These are phyloP conservation scores for Agrostemma githago DNA, from an alignment of 148 eudicot genomes.

Conservation along the genomic window DNA sequence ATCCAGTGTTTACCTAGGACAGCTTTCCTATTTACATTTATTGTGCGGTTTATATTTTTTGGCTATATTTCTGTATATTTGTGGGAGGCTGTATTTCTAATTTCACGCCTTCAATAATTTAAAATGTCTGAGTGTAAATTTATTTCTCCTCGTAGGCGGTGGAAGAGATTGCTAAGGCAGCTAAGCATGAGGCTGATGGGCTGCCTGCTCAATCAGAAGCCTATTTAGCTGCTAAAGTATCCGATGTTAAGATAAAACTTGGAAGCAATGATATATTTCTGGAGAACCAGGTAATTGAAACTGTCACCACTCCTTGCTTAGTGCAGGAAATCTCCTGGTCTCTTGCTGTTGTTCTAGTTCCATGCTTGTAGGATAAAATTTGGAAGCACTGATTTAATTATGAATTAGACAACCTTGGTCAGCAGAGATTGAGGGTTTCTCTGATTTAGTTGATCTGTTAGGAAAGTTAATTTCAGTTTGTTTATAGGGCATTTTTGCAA, in stretches of 20 bases:
- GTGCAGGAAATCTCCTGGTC: not conserved
- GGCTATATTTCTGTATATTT: no score
- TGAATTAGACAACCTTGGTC: not conserved
- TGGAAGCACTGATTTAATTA: not conserved
- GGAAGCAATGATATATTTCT: conserved; percentile 18
- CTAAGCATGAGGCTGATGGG: conserved; percentile 60
- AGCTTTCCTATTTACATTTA: not conserved
- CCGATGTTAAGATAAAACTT: conserved; percentile 33
- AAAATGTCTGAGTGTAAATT: not conserved
- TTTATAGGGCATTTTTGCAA: not conserved
- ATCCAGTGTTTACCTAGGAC: not conserved
- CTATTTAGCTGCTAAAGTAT: conserved; percentile 37
- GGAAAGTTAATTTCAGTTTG: not conserved
- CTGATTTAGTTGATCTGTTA: not conserved
- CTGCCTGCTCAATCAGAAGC: conserved; percentile 56
- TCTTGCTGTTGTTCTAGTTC: not conserved
- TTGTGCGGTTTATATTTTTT: not conserved
- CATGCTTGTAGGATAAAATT: not conserved
- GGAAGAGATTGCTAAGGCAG: conserved; percentile 77
- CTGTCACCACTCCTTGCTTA: not conserved
- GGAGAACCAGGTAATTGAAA: conserved; percentile 43
- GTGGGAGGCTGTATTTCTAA: no score
- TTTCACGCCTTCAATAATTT: not conserved
- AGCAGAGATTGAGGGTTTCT: not conserved
- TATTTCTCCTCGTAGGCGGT: conserved; percentile 61